Percentiles rank a stretch among this genome's conserved stretches.
Conservation (phyloP, 1,139 yeast species). For the Pneumocystis murina region DNA sequence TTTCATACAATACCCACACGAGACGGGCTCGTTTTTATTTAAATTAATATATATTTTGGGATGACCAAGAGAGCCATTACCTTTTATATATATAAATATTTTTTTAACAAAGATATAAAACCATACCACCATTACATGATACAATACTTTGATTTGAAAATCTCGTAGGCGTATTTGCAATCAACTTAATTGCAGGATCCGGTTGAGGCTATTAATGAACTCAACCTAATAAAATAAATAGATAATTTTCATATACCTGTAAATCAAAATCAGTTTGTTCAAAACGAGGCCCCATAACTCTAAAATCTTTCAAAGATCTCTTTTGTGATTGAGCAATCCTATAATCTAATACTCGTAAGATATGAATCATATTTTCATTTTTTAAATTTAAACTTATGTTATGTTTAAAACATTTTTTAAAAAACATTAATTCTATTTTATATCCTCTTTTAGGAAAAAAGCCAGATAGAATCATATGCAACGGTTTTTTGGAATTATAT, state of each 20-base stretch:
- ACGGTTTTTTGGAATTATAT: background rate
- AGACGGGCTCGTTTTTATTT: constrained; percentile 54
- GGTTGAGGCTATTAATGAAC: constrained; percentile 53
- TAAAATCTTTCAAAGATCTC: background rate
- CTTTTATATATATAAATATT: background rate
- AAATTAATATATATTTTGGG: constrained; percentile 72
- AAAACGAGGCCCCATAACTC: constrained; percentile 48
- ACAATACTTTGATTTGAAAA: constrained; percentile 52
- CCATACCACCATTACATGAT: constrained; percentile 62
- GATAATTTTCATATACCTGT: background rate
- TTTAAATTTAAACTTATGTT: background rate
- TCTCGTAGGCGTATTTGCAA: constrained; percentile 57
- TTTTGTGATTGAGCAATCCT: background rate
- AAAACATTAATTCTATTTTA: background rate
- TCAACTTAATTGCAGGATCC: constrained; percentile 70
- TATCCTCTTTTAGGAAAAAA: background rate
- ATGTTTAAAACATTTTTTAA: background rate
- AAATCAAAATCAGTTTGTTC: constrained; percentile 47
- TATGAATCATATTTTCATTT: background rate
- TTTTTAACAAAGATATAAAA: background rate
- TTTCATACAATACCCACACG: constrained; percentile 55
- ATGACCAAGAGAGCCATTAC: constrained; percentile 60
- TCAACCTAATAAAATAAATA: constrained; percentile 10
- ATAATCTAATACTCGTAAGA: background rate
- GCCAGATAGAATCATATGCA: background rate